A percentile compares a stretch with the other conserved stretches of the same genome.
phyloP scores from a whole-genome alignment of 2,329 filamentous ascomycete genomes.

The Blumeria graminis region DNA sequence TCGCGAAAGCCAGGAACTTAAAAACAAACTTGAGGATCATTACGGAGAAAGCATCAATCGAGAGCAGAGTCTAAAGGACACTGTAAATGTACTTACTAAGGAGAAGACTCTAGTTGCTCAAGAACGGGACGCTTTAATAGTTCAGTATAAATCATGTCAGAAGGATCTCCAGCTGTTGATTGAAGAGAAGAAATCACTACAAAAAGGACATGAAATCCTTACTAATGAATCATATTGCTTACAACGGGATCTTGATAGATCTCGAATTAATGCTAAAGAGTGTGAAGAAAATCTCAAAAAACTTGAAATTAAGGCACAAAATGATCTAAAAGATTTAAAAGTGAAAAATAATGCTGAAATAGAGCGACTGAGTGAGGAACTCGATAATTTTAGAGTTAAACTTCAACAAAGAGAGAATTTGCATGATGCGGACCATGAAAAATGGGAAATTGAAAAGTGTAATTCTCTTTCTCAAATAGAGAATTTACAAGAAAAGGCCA shows the following conservation, averaged over 20 bases:
- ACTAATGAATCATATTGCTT: constrained; percentile 40
- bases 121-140: constrained; percentile 6
- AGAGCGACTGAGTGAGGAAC: constrained; percentile 25
- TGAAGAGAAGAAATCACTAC: constrained; percentile 45
- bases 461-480: constrained; percentile 40
- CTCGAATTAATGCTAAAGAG: constrained; percentile 20
- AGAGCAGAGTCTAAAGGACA: constrained; percentile 17
- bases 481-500: constrained; percentile 41
- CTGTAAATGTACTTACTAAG: constrained; percentile 19
- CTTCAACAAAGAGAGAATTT: constrained; percentile 43
- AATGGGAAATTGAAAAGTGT: constrained; percentile 44
- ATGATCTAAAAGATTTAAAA: constrained; percentile 35
- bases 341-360: constrained; percentile 29
- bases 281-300: constrained; percentile 24
- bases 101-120: constrained; percentile 17
- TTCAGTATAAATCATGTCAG: constrained; percentile 27
- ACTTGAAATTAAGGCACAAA: constrained; percentile 16
- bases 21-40: constrained; percentile 19
- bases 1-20: constrained; percentile 17
- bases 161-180: constrained; percentile 32
- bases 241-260: constrained; percentile 33
- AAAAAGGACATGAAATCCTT: constrained; percentile 42
- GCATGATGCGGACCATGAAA: constrained; percentile 46
- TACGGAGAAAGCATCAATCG: constrained; percentile 12
- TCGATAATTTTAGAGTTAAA: constrained; percentile 31